Evolutionary conservation across 352 stramenopile genomes (phyloP).

Genomic region (Phytophthora uliginosa): DNA sequence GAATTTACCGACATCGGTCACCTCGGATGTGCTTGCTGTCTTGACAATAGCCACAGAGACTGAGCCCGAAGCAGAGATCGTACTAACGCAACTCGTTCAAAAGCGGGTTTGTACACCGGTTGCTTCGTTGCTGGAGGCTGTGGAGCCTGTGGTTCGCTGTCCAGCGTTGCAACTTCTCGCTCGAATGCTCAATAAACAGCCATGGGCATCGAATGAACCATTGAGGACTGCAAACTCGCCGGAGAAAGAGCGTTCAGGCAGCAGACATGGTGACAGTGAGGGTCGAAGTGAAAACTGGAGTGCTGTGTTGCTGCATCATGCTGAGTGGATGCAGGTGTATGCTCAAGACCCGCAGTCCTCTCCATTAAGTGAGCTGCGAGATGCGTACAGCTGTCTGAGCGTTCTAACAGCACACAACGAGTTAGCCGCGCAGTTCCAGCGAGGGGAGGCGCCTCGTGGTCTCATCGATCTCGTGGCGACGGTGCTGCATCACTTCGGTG

Average conservation of each 20-base stretch:
- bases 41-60: slow-evolving; percentile 38
- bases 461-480: slow-evolving; percentile 60
- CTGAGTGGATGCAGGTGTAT: slow-evolving; percentile 84
- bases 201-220: slow-evolving; percentile 27
- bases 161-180: slow-evolving; percentile 59
- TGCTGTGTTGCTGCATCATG: slow-evolving; percentile 52
- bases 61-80: slow-evolving; percentile 20
- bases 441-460: slow-evolving; percentile 43
- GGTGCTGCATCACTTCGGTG: slow-evolving; percentile 46
- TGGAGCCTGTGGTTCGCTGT: slow-evolving; percentile 57
- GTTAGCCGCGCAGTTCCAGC: slow-evolving; percentile 40
- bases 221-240: neutral
- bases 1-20: slow-evolving; percentile 36
- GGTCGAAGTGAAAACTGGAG: slow-evolving; percentile 48
- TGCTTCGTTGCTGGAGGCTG: slow-evolving; percentile 56
- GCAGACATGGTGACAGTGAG: neutral
- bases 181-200: slow-evolving; percentile 41
- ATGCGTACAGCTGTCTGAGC: slow-evolving; percentile 56
- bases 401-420: slow-evolving; percentile 45
- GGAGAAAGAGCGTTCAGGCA: neutral
- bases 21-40: slow-evolving; percentile 54
- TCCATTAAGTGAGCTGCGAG: slow-evolving; percentile 37
- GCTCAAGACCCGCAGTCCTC: slow-evolving; percentile 52
- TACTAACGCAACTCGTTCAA: slow-evolving; percentile 37
- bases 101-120: slow-evolving; percentile 55